Evolutionary conservation across 805 yeast genomes (phyloP), one percentile per base, ranked within the genome.

Genomic region (Myxozyma nipponensis): DNA sequence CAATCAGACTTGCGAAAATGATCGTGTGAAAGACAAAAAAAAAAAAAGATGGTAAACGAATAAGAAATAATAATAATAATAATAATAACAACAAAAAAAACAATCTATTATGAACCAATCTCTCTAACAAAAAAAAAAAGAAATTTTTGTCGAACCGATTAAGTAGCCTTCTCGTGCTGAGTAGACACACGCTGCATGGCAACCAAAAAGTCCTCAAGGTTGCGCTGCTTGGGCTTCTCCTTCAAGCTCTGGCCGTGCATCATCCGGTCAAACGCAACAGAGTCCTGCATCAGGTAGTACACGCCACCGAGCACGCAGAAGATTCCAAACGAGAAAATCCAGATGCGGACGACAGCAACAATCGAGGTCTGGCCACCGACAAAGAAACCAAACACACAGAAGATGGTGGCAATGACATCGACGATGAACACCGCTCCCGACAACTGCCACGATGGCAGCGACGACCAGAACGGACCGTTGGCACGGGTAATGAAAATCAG

Each of bases 401-500:
- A 89, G 81, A 86, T 78, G 58, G 96, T 89, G 62, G 96, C 95
- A 66, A 89, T 74, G 77, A 88, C 74, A 74, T 88, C 96, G 69
- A 88, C 96, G 69, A 74, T 74, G 69, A 86, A 78, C 65, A 88
- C 96, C 66, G 96, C 96, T 77, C 95, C 95, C 65, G 93, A 64
- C 76, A 88, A 82, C 79, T 88, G 95, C 96, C 96, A 89, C 44
- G 96, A 89, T 77, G 96, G 96, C 54, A 78, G 67, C 42, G 96
- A 87, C 54, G 96, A 85, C 96, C 96, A 89, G 93, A 89, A 89
- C 69, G 96, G 96, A 78, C 96, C 96, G 72, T 81, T 85, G 69
- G 96, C 95, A 79, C 96, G 84, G 67, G 96, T 88, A 70, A 89
- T 78, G 86, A 88, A 88, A 78, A 88, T 88, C 74, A 88, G 83